Evolutionary conservation across 176 grass and related monocot genomes (phyloP).

Genomic region (Calamus simplicifolius): DNA sequence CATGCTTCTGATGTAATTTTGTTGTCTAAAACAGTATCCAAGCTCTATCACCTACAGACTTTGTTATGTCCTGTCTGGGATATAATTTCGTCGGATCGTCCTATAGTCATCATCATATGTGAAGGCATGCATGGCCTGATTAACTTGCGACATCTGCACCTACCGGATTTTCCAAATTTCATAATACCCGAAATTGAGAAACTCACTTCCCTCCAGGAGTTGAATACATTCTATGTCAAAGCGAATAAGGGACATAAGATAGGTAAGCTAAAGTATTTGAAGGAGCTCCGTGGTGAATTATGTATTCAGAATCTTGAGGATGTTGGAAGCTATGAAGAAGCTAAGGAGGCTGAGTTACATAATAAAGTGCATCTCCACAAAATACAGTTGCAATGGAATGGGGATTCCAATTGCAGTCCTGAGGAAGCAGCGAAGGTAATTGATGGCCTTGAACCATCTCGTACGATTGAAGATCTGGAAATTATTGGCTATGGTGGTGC

Average conservation of each 20-base stretch:
- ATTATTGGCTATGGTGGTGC: no score
- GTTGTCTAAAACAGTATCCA: constrained; percentile 3
- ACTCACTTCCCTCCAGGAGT: constrained; percentile 28
- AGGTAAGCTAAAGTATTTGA: constrained; percentile 34
- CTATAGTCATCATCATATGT: no score
- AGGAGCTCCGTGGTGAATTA: constrained; percentile 7
- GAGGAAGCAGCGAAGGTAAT: no score
- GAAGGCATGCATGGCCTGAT: constrained; percentile 13
- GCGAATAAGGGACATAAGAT: constrained; percentile 20
- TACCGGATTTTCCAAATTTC: not conserved
- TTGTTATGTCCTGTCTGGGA: no score
- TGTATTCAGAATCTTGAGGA: constrained; percentile 29
- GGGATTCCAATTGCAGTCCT: not conserved
- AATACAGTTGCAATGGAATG: no score
- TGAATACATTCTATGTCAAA: not conserved
- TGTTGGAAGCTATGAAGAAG: constrained; percentile 18
- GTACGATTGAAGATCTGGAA: no score
- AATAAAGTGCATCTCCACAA: constrained; percentile 21
- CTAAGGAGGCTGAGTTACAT: constrained; percentile 13
- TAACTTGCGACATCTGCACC: constrained; percentile 34
- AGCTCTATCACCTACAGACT: constrained; percentile 26
- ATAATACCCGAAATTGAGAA: constrained; percentile 27
- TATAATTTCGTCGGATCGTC: no score
- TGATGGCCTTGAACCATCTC: no score
- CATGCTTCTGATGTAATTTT: not conserved